Percentiles rank a stretch among this genome's conserved stretches.
phyloP scores from a whole-genome alignment of 78 protist species.

The Dictyostelium intermedium region DNA sequence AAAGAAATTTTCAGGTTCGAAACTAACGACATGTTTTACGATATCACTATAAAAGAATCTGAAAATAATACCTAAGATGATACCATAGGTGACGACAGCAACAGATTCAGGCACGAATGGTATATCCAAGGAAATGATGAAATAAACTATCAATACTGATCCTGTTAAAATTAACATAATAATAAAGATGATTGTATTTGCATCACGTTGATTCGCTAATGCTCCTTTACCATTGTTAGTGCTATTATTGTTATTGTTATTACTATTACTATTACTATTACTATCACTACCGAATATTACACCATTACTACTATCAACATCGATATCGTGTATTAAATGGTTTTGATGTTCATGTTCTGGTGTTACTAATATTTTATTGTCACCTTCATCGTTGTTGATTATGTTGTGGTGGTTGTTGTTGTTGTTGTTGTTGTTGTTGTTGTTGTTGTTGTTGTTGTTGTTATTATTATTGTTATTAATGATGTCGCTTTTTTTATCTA shows the following conservation, averaged over 20 bases:
- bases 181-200: conserved; percentile 17
- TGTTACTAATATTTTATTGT: background rate
- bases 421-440: background rate
- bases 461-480: background rate
- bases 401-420: background rate
- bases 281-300: background rate
- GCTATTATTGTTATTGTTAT: background rate
- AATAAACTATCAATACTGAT: conserved; percentile 40
- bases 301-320: background rate
- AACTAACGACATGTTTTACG: conserved; percentile 41
- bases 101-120: conserved; percentile 71
- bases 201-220: conserved; percentile 25
- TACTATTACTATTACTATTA: background rate
- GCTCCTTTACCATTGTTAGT: background rate
- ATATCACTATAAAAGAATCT: conserved; percentile 41
- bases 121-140: conserved; percentile 28
- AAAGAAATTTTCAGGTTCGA: conserved; percentile 90
- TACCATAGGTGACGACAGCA: conserved; percentile 47
- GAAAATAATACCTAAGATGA: conserved; percentile 24
- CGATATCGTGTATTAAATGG: background rate
- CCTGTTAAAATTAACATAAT: conserved; percentile 44
- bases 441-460: background rate
- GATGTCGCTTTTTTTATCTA: no score
- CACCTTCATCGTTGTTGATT: background rate
- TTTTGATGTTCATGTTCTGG: background rate